Percentiles rank a stretch among this genome's conserved stretches.
Conservation (phyloP, 768 basidiomycete species). For the Termitomyces sp. region DNA sequence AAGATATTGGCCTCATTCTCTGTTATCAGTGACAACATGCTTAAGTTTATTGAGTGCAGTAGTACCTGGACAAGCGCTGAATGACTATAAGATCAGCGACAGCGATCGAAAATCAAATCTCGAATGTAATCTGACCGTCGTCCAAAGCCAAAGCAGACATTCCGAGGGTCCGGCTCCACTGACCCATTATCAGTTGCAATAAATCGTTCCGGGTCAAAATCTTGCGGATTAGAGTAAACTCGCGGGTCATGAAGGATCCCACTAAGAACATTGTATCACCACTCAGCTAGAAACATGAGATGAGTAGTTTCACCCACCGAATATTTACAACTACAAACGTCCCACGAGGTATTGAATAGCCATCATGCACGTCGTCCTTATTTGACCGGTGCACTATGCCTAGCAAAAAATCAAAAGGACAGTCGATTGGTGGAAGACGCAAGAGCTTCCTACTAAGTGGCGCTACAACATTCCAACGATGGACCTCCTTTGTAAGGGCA, state of each 20-base stretch:
- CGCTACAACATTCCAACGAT: conserved; percentile 42
- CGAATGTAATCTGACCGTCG: background rate
- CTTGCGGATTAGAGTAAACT: background rate
- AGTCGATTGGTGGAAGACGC: too few species aligned
- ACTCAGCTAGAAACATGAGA: conserved; percentile 18
- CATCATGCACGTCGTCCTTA: conserved; percentile 55
- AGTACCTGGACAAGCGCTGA: background rate
- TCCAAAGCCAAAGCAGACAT: background rate
- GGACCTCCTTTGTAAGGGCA: conserved; percentile 53
- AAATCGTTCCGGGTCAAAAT: too few species aligned
- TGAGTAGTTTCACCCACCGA: too few species aligned
- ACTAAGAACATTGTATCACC: background rate
- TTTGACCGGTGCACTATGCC: conserved; percentile 48
- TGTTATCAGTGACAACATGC: background rate
- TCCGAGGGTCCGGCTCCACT: background rate
- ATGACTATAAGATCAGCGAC: background rate
- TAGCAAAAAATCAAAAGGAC: conserved; percentile 9
- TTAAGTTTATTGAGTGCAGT: background rate
- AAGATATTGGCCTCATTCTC: background rate
- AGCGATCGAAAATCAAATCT: background rate
- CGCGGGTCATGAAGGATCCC: background rate
- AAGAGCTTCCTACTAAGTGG: conserved; percentile 29
- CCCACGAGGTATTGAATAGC: too few species aligned
- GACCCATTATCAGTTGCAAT: too few species aligned
- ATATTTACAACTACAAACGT: too few species aligned